Evolutionary conservation across 75 land plant genomes (phyloP).

Genomic region (Pinus taeda): DNA sequence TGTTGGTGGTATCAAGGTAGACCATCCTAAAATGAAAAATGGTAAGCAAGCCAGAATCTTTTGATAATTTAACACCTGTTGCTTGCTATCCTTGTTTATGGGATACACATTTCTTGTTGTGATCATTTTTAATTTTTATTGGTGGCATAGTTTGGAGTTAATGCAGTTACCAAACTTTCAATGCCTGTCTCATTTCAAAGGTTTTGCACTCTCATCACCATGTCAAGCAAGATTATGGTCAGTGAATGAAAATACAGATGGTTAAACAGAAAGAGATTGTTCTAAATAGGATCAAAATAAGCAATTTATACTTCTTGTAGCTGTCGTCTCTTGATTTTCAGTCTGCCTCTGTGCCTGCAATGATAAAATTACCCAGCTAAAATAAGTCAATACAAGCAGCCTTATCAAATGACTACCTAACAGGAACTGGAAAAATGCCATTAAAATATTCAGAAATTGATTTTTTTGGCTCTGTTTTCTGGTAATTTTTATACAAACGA

Average conservation of each 20-base stretch:
- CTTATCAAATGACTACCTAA: constrained; percentile 7
- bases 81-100: not conserved
- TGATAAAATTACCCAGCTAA: not conserved
- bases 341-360: not conserved
- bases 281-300: not conserved
- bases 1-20: constrained; percentile 72
- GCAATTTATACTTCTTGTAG: not conserved
- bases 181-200: not conserved
- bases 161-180: not conserved
- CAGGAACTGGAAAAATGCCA: not conserved
- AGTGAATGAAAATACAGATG: not conserved
- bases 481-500: not conserved
- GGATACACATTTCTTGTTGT: not conserved
- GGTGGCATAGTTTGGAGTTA: not conserved
- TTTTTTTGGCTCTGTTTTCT: not conserved
- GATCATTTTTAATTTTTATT: not conserved
- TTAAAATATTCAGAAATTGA: too few species aligned
- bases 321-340: not conserved
- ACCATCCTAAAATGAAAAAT: constrained; percentile 37
- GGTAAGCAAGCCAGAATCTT: constrained; percentile 26
- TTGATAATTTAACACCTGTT: not conserved
- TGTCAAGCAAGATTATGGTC: not conserved
- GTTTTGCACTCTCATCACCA: not conserved
- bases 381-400: not conserved
- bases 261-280: not conserved